Conservation (phyloP, 1,139 yeast genomes). For the Geotrichum restrictum region DNA sequence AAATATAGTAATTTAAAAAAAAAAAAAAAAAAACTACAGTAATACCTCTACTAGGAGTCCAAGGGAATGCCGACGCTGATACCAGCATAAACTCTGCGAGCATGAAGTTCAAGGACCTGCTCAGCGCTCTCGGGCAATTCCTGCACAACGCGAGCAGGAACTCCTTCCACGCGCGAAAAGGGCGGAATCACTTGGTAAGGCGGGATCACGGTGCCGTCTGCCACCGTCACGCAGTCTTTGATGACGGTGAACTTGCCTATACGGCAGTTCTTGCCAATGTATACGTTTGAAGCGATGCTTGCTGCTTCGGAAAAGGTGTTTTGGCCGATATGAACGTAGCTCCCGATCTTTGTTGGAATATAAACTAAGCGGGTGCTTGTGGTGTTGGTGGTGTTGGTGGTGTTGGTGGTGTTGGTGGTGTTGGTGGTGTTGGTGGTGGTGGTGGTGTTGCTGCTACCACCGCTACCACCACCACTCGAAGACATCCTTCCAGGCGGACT, state of each 20-base stretch:
- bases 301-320: constrained; percentile 43
- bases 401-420: no score
- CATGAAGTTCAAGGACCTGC: constrained; percentile 36
- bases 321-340: constrained; percentile 53
- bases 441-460: no score
- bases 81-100: constrained; percentile 35
- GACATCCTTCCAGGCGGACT: constrained; percentile 25
- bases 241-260: constrained; percentile 48
- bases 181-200: constrained; percentile 59
- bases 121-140: constrained; percentile 40
- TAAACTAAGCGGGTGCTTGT: no score
- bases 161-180: constrained; percentile 47
- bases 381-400: no score
- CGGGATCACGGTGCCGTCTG: constrained; percentile 50
- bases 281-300: constrained; percentile 44
- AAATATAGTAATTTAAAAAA: no score
- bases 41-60: no score
- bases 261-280: constrained; percentile 56
- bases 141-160: constrained; percentile 28
- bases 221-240: constrained; percentile 59
- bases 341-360: constrained; percentile 51
- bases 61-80: constrained; percentile 26
- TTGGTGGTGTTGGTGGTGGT: no score
- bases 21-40: no score
- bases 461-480: no score